Evolutionary conservation across 306 rosid species (phyloP).

Genomic region (Malus sieversii): DNA sequence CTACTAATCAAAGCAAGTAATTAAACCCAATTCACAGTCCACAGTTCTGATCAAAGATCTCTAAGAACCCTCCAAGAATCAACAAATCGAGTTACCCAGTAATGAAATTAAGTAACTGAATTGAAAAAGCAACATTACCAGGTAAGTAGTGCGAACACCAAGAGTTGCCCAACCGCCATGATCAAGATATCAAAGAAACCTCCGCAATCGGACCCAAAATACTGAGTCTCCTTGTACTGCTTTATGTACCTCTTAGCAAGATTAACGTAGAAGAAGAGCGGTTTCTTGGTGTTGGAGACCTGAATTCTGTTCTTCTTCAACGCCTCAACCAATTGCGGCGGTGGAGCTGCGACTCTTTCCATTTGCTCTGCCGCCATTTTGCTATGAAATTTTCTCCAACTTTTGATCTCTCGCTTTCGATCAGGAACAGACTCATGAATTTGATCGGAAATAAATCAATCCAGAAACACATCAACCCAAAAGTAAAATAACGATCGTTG

Average conservation of each 20-base stretch:
- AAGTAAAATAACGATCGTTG: too few species aligned
- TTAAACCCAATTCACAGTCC: too few species aligned
- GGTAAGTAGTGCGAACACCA: conserved; percentile 9
- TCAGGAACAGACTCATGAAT: not conserved
- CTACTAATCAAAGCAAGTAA: too few species aligned
- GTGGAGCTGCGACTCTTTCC: not conserved
- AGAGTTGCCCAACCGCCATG: conserved; percentile 5
- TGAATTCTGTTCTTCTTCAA: conserved; percentile 65
- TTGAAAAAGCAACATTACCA: not conserved
- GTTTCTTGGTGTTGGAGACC: conserved; percentile 94
- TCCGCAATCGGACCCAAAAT: conserved; percentile 26
- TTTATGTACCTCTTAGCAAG: conserved; percentile 53
- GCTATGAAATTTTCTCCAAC: not conserved
- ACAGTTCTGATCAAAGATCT: too few species aligned
- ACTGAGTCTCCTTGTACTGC: conserved; percentile 40
- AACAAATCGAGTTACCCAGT: not conserved
- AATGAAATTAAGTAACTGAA: not conserved
- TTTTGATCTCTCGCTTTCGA: not conserved
- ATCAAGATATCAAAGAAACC: too few species aligned
- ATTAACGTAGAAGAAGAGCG: conserved; percentile 69
- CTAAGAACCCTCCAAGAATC: not conserved
- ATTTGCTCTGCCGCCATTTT: conserved; percentile 38
- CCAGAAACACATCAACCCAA: too few species aligned
- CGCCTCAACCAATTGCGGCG: conserved; percentile 12
- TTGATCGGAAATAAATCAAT: not conserved